Conservation (phyloP, 2,329 filamentous ascomycete species). For the Aspergillus sp. region DNA sequence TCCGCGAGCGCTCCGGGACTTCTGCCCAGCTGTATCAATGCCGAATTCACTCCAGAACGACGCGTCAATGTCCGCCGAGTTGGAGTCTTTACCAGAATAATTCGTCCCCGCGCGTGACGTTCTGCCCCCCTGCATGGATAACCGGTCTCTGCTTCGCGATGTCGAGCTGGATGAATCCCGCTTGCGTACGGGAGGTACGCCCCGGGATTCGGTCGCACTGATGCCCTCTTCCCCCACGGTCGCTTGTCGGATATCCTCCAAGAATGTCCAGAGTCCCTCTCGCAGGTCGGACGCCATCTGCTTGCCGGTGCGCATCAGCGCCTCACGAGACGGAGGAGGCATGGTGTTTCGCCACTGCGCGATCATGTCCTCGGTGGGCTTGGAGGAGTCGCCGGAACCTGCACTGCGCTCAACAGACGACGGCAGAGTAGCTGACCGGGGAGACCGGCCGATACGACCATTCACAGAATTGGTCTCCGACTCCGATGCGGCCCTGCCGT, state of each 20-base stretch:
- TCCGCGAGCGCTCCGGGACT: constrained; percentile 35
- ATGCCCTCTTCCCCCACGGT: constrained; percentile 93
- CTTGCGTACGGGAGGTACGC: constrained; percentile 34
- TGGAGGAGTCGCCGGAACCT: constrained; percentile 22
- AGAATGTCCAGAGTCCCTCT: constrained; percentile 88
- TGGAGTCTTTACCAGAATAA: constrained; percentile 45
- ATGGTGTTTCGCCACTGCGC: constrained; percentile 46
- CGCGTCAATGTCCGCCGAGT: constrained; percentile 45
- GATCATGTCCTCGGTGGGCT: constrained; percentile 39
- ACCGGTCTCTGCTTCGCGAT: constrained; percentile 36
- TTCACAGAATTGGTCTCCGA: constrained; percentile 16
- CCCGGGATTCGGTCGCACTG: constrained; percentile 53
- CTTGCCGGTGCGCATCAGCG: constrained; percentile 61
- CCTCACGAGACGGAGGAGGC: constrained; percentile 51
- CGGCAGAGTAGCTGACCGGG: constrained; percentile 45
- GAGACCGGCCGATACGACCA: constrained; percentile 38
- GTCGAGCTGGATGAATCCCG: constrained; percentile 33
- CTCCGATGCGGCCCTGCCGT: constrained; percentile 21
- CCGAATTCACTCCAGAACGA: constrained; percentile 57
- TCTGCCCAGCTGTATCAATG: constrained; percentile 50
- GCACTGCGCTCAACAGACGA: constrained; percentile 42
- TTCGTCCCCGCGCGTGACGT: constrained; percentile 35
- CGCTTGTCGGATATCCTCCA: constrained; percentile 92
- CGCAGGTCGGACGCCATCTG: constrained; percentile 88
- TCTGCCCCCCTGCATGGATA: constrained; percentile 30